Base-by-base conservation (phyloP, 2,329 filamentous ascomycete species). In the Monilinia polystroma region DNA sequence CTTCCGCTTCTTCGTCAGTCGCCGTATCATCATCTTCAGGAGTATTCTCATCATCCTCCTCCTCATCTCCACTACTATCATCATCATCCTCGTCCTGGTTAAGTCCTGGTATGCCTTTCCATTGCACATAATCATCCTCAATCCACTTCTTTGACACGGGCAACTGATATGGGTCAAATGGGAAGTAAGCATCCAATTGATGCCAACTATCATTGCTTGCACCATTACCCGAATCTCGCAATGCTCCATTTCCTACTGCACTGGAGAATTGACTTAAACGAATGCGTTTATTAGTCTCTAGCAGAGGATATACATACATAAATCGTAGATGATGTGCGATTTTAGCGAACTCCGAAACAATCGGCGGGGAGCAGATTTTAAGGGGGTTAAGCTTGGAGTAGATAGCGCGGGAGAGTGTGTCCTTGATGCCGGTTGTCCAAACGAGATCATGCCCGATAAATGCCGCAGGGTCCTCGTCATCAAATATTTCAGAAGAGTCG, bases 121-220 rank as follows among this genome's bases (percentile, higher is more conserved):
- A 97, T 62, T 88, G 83, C 41, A 94, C 84, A 75, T 97, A 97
- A 75, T 96, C 90, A 26, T 86, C 84, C 69, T 93, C 90, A 16
- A 99, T 80, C 96, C 95, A 98, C 68, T 87, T 85, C 78, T 91
- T 92, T 77, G 93, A 97, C 72, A 87, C 82, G 0, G 93, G 93
- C 60, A 99, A 81, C 74, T 94, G 90, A 77, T 98, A 99, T 2
- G 96, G 96, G 76, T 99, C 95, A 75, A 99, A 99, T 0, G 95
- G 95, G 75, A 98, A 99, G 77, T 96, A 97, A 0, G 93, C 91
- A 72, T 98, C 93, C 1, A 99, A 84, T 77, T 97, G 90, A 74
- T 94, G 89, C 74, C 87, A 90, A 69, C 89, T 87, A 72, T 97
- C 92, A 67, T 91, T 90, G 64, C 88, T 84, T 18, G 79, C 77